Percentiles rank a stretch among this genome's conserved stretches.
These are phyloP conservation scores for Suillus discolor DNA, from an alignment of 768 basidiomycete genomes.

Conservation along the genomic window DNA sequence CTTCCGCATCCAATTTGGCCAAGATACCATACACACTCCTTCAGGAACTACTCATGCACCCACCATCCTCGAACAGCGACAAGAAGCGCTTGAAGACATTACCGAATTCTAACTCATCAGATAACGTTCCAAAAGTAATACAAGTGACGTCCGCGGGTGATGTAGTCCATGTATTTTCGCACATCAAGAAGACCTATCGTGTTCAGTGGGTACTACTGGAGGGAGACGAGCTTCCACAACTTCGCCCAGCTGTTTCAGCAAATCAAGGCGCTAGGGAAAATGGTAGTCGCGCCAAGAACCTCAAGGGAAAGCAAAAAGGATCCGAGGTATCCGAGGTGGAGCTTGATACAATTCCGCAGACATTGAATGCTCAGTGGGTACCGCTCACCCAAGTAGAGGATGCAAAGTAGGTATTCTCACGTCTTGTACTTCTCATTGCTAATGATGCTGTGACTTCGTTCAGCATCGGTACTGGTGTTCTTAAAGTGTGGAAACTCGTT, in stretches of 20 bases:
- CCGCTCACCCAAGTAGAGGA: constrained; percentile 53
- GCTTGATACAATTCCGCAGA: not conserved
- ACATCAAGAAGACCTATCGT: constrained; percentile 86
- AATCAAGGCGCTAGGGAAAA: constrained; percentile 9
- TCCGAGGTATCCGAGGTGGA: constrained; percentile 18
- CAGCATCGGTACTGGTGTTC: constrained; percentile 74
- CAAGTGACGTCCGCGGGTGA: constrained; percentile 58
- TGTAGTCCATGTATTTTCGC: constrained; percentile 85
- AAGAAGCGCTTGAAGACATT: constrained; percentile 1
- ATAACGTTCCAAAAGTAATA: constrained; percentile 27
- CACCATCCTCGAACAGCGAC: constrained; percentile 22
- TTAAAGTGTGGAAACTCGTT: constrained; percentile 72
- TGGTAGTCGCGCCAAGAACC: constrained; percentile 12
- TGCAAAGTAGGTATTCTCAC: constrained; percentile 55
- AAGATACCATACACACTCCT: constrained; percentile 40
- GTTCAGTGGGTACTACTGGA: constrained; percentile 70
- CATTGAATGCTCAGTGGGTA: constrained; percentile 49
- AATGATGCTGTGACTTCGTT: constrained; percentile 5
- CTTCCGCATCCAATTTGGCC: constrained; percentile 34
- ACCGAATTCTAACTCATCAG: not conserved
- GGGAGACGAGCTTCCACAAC: constrained; percentile 42
- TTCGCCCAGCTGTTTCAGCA: constrained; percentile 10
- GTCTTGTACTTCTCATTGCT: not conserved
- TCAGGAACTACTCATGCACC: constrained; percentile 40
- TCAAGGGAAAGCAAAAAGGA: constrained; percentile 18